These are phyloP conservation scores for Paramyrothecium sp. DNA, from an alignment of 2,329 filamentous ascomycete genomes.

Conservation along the genomic window DNA sequence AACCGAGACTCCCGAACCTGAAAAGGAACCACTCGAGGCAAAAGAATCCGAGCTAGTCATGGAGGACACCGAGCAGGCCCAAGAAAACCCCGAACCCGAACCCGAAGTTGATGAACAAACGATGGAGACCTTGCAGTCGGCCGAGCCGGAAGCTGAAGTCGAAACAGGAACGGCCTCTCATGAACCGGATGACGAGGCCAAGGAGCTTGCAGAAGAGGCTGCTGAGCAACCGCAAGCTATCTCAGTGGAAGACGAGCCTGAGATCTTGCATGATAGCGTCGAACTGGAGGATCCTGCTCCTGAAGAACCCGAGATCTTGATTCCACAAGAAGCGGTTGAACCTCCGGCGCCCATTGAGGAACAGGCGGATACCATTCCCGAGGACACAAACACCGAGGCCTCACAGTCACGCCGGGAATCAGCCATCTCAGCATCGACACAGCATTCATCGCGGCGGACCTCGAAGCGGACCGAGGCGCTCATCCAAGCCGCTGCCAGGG, in stretches of 20 bases:
- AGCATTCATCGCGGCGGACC: slow-evolving; percentile 29
- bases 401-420: slow-evolving; percentile 18
- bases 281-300: not conserved
- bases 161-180: not conserved
- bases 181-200: not conserved
- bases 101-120: not conserved
- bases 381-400: slow-evolving; percentile 14
- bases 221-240: not conserved
- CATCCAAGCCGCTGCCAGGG: slow-evolving; percentile 51
- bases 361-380: slow-evolving; percentile 12
- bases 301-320: not conserved
- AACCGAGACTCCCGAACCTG: no score
- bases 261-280: not conserved
- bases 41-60: not conserved
- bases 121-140: no score
- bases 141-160: not conserved
- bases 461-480: slow-evolving; percentile 48
- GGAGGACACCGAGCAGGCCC: not conserved
- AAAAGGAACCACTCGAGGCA: no score
- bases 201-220: not conserved
- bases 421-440: slow-evolving; percentile 17
- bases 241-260: not conserved
- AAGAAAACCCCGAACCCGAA: no score
- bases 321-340: not conserved
- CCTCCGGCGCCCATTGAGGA: not conserved